phyloP scores from a whole-genome alignment of 352 stramenopile species.

The Globisporangium splendens region DNA sequence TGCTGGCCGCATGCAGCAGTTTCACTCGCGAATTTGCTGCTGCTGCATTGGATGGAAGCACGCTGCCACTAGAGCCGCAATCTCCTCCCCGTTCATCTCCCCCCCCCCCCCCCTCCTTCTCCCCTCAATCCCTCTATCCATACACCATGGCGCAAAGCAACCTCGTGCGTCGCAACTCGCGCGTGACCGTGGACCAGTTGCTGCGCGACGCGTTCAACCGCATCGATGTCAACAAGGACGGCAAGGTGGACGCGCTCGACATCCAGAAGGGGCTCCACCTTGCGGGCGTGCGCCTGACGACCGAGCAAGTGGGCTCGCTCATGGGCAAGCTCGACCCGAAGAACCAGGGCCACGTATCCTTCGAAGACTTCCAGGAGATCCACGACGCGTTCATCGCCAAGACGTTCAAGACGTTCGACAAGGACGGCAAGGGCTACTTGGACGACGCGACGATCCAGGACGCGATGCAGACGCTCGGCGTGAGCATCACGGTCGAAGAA shows the following conservation, averaged over 20 bases:
- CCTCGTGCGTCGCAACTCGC: conserved; percentile 76
- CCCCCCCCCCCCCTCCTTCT: not conserved
- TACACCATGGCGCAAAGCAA: conserved; percentile 14
- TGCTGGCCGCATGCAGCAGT: not conserved
- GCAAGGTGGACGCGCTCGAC: conserved; percentile 65
- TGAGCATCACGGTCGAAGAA: conserved; percentile 67
- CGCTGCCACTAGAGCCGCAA: no score
- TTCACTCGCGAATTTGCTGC: conserved; percentile 1
- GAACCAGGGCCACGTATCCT: conserved; percentile 68
- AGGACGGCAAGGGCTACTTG: conserved; percentile 61
- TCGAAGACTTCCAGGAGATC: conserved; percentile 70
- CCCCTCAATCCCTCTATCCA: conserved; percentile 6
- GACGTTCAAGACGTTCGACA: conserved; percentile 74
- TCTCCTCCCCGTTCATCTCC: no score
- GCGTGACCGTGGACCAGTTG: conserved; percentile 71
- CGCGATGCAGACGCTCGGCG: conserved; percentile 57
- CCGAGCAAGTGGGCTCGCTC: conserved; percentile 50
- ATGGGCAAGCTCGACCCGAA: conserved; percentile 68
- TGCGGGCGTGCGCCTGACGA: conserved; percentile 57
- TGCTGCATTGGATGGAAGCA: not conserved
- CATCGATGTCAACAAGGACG: conserved; percentile 66
- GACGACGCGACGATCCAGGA: conserved; percentile 64
- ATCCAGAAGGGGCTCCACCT: conserved; percentile 67
- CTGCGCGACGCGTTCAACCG: conserved; percentile 72
- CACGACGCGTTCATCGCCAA: conserved; percentile 75